Conservation (phyloP, 2,329 filamentous ascomycete genomes). For the Chaetothyriales sp. region DNA sequence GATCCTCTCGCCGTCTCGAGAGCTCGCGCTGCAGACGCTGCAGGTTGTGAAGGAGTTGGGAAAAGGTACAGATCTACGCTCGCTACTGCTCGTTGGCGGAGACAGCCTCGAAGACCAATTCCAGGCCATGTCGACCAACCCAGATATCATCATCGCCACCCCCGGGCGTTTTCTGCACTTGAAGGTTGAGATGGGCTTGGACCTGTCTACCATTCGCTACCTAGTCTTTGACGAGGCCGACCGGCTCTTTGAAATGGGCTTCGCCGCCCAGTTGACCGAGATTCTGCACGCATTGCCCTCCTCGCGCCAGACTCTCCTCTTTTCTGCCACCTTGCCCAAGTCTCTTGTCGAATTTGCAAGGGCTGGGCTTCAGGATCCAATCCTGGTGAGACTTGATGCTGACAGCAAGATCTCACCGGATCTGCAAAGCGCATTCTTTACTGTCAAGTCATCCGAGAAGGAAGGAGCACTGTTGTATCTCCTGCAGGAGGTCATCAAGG, state of each 20-base stretch:
- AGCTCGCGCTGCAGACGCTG: constrained; percentile 83
- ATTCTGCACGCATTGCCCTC: constrained; percentile 78
- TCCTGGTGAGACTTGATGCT: constrained; percentile 74
- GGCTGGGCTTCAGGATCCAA: constrained; percentile 83
- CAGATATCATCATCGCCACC: constrained; percentile 93
- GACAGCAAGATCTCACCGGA: constrained; percentile 95
- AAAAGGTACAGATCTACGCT: constrained; percentile 76
- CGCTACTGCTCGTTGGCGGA: constrained; percentile 81
- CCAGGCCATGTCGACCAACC: constrained; percentile 78
- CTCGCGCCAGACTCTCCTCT: constrained; percentile 76
- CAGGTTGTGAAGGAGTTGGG: constrained; percentile 94
- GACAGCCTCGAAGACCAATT: constrained; percentile 95
- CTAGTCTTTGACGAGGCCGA: constrained; percentile 97
- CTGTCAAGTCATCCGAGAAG: constrained; percentile 81
- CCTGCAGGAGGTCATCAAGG: constrained; percentile 79
- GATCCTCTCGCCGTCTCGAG: constrained; percentile 81
- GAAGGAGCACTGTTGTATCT: constrained; percentile 83
- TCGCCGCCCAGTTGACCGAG: constrained; percentile 80
- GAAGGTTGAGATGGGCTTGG: constrained; percentile 88
- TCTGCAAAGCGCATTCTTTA: constrained; percentile 89
- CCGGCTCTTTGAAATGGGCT: constrained; percentile 96
- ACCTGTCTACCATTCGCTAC: constrained; percentile 81
- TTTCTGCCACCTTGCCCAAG: constrained; percentile 87
- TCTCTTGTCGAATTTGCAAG: constrained; percentile 91
- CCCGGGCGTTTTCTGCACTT: constrained; percentile 91